Evolutionary conservation across 176 grass and related monocot genomes (phyloP).

Genomic region (Avena atlantica): DNA sequence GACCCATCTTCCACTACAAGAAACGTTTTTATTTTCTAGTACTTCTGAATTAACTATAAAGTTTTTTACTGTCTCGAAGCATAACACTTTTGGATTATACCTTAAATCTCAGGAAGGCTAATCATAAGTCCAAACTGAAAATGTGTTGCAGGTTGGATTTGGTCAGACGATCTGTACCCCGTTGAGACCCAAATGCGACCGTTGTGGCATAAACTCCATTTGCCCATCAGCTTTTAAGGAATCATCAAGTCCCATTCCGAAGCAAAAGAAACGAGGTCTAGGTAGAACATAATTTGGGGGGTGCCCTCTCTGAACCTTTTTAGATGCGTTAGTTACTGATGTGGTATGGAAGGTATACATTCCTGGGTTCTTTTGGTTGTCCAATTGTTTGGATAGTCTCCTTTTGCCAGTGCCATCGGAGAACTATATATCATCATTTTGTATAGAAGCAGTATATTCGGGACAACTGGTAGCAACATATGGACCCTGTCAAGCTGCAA

Average conservation of each 20-base stretch:
- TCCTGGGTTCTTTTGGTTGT: conserved; percentile 31
- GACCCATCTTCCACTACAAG: background rate
- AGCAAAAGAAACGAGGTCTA: conserved; percentile 55
- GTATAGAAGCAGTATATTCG: background rate
- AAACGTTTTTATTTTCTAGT: background rate
- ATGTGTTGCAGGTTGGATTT: conserved; percentile 81
- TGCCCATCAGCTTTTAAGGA: conserved; percentile 93
- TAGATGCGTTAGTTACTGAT: background rate
- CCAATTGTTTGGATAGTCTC: background rate
- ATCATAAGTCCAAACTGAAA: conserved; percentile 18
- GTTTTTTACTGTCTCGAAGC: background rate
- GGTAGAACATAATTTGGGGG: conserved; percentile 23
- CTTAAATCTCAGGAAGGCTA: conserved; percentile 18
- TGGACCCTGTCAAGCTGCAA: background rate
- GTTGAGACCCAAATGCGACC: conserved; percentile 68
- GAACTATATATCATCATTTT: background rate
- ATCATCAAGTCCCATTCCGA: conserved; percentile 64
- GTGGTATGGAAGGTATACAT: background rate
- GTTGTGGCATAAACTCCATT: conserved; percentile 74
- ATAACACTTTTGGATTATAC: background rate
- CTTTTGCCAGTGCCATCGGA: background rate
- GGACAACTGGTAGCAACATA: background rate
- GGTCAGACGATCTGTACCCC: conserved; percentile 93
- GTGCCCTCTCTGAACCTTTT: background rate
- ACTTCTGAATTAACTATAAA: background rate